Conservation (phyloP, 148 eudicot genomes). For the Camellia japonica region DNA sequence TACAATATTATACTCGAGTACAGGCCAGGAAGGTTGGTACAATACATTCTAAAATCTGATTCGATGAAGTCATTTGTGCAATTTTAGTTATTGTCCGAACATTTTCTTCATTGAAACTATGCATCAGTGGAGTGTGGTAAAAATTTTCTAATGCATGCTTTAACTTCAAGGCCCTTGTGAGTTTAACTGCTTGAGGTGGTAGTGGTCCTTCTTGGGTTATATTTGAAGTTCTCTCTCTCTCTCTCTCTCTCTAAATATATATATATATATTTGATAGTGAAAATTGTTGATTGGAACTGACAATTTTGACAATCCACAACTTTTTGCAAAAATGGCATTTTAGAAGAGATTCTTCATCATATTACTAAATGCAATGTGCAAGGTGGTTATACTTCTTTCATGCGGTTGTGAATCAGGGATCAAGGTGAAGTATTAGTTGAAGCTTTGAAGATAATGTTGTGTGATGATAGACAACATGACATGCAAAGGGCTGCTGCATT, state of each 20-base stretch:
- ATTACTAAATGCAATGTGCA: not conserved
- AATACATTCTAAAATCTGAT: not conserved
- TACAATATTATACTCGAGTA: conserved; percentile 80
- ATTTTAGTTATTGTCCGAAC: not conserved
- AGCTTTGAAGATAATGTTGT: conserved; percentile 89
- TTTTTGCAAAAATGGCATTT: not conserved
- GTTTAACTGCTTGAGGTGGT: not conserved
- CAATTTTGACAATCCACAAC: not conserved
- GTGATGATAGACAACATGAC: conserved; percentile 97
- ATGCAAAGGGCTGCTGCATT: conserved; percentile 99
- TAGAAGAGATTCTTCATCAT: not conserved
- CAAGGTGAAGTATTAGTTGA: conserved; percentile 84
- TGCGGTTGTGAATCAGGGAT: conserved; percentile 48
- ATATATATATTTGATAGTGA: no score
- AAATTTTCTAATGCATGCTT: not conserved
- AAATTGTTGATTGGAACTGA: not conserved
- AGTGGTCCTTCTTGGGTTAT: not conserved
- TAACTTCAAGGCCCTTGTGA: not conserved
- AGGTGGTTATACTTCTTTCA: conserved; percentile 3
- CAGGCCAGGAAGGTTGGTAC: conserved; percentile 80
- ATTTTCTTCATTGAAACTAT: not conserved
- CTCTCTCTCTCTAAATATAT: no score
- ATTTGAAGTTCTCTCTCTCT: no score
- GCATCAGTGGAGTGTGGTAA: not conserved
- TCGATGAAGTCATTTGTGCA: not conserved